phyloP scores from a whole-genome alignment of 2,329 filamentous ascomycete genomes.

The Exophiala calicioides region DNA sequence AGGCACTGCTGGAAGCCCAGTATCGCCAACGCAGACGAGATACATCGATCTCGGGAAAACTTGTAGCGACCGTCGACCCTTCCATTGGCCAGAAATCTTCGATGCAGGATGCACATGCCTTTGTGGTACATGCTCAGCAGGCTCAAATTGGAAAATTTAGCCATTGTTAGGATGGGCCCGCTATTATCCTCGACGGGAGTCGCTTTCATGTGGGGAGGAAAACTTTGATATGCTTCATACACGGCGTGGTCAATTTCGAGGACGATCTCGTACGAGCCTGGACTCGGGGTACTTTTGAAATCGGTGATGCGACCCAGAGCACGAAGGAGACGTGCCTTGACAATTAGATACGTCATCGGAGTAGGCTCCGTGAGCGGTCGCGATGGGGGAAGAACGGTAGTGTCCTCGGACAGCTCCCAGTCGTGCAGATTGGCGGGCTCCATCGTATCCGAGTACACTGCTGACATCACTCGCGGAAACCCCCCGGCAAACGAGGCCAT shows the following conservation, averaged over 20 bases:
- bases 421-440: slow-evolving; percentile 62
- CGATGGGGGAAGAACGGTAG: slow-evolving; percentile 9
- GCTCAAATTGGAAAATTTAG: slow-evolving; percentile 4
- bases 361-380: slow-evolving; percentile 6
- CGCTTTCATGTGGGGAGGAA: slow-evolving; percentile 7
- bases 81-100: not conserved
- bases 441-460: slow-evolving; percentile 60
- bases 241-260: slow-evolving; percentile 1
- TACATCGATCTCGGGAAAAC: slow-evolving; percentile 2
- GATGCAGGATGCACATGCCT: slow-evolving; percentile 3
- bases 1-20: not conserved
- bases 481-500: slow-evolving; percentile 48
- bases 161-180: not conserved
- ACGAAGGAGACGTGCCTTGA: slow-evolving; percentile 4
- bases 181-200: not conserved
- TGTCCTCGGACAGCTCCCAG: slow-evolving; percentile 56
- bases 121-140: slow-evolving; percentile 1
- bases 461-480: slow-evolving; percentile 60
- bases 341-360: slow-evolving; percentile 7
- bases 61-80: not conserved
- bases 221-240: not conserved
- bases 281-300: not conserved
- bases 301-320: slow-evolving; percentile 2
- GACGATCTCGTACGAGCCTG: slow-evolving; percentile 1
- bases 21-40: not conserved